These are phyloP conservation scores for Clitoria ternatea DNA, from an alignment of 306 rosid species.

Conservation along the genomic window DNA sequence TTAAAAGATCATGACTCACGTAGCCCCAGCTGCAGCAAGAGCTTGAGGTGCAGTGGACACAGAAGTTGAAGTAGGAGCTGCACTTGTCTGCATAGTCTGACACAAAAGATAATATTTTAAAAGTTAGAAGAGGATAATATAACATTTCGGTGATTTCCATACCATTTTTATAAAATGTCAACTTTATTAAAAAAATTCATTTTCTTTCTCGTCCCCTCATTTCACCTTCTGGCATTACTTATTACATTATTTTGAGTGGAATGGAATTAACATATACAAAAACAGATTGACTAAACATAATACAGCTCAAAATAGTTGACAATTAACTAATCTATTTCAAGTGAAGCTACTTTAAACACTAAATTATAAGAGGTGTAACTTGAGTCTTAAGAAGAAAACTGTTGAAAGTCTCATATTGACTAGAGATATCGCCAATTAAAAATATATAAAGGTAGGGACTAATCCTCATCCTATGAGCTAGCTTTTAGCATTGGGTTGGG, in stretches of 20 bases:
- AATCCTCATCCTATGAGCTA: too few species aligned
- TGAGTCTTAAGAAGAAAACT: not conserved
- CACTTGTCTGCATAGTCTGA: conserved; percentile 39
- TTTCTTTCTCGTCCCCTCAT: not conserved
- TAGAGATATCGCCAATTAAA: too few species aligned
- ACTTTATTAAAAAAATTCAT: not conserved
- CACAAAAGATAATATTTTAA: not conserved
- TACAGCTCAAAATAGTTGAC: not conserved
- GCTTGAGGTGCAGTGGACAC: conserved; percentile 32
- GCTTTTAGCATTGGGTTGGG: too few species aligned
- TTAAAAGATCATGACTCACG: conserved; percentile 36
- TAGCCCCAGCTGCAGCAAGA: conserved; percentile 24
- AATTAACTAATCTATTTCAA: not conserved
- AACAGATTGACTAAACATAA: not conserved
- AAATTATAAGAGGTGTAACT: not conserved
- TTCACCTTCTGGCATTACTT: not conserved
- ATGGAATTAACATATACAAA: not conserved
- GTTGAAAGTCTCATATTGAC: too few species aligned
- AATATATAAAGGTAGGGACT: too few species aligned
- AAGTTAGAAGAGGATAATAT: not conserved
- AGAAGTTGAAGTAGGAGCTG: conserved; percentile 35
- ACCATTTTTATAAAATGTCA: not conserved
- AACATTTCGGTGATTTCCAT: not conserved
- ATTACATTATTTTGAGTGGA: not conserved
- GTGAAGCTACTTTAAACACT: not conserved